Percentiles rank a stretch among this genome's conserved stretches.
phyloP scores from a whole-genome alignment of 371 early-diverging fungal genomes.

The Rhizopus delemar region DNA sequence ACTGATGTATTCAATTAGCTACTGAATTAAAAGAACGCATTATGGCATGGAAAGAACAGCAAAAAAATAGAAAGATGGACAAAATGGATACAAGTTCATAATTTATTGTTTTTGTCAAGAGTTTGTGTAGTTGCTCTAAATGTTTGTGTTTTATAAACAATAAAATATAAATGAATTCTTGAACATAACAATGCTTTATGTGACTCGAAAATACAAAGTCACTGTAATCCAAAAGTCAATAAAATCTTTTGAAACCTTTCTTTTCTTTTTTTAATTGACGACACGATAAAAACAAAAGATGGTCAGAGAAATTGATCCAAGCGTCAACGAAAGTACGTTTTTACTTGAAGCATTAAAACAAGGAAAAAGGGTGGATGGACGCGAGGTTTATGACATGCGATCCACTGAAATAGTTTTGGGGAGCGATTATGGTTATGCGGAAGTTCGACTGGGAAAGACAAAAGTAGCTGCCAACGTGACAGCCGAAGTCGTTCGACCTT shows the following conservation, averaged over 20 bases:
- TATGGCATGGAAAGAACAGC: slow-evolving; percentile 45
- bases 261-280: not conserved
- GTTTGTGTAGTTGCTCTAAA: not conserved
- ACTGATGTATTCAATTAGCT: slow-evolving; percentile 19
- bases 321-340: slow-evolving; percentile 27
- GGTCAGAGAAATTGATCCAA: slow-evolving; percentile 28
- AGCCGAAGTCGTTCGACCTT: slow-evolving; percentile 86
- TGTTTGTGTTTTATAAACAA: not conserved
- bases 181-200: not conserved
- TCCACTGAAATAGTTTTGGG: slow-evolving; percentile 69
- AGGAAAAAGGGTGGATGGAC: slow-evolving; percentile 65
- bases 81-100: slow-evolving; percentile 24
- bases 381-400: slow-evolving; percentile 78
- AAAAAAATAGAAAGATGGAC: slow-evolving; percentile 25
- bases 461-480: slow-evolving; percentile 85
- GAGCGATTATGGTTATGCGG: slow-evolving; percentile 72
- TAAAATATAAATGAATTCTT: not conserved
- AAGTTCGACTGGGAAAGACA: slow-evolving; percentile 82
- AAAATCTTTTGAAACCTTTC: slow-evolving; percentile 1
- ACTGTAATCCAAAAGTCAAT: not conserved
- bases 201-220: slow-evolving; percentile 2
- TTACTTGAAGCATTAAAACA: slow-evolving; percentile 24
- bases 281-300: slow-evolving; percentile 7
- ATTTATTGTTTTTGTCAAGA: not conserved
- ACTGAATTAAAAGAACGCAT: slow-evolving; percentile 54